phyloP scores from a whole-genome alignment of 805 yeast species.

The Lachancea sp. region DNA sequence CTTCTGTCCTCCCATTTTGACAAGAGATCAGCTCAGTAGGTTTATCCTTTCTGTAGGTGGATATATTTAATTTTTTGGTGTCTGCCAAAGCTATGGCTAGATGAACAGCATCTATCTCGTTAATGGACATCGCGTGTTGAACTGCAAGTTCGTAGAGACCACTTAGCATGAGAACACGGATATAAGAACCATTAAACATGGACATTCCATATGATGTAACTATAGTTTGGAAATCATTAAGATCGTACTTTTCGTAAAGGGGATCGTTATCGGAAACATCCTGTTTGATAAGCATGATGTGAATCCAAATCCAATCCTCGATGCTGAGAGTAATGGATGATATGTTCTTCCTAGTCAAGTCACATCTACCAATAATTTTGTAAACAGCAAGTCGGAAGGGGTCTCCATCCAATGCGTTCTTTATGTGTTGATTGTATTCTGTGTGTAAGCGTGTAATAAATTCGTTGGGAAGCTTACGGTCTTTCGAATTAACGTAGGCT shows the following conservation, averaged over 20 bases:
- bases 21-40: constrained; percentile 35
- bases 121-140: constrained; percentile 44
- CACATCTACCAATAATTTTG: constrained; percentile 89
- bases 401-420: constrained; percentile 61
- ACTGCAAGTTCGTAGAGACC: constrained; percentile 83
- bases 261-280: constrained; percentile 42
- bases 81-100: constrained; percentile 75
- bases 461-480: constrained; percentile 55
- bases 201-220: constrained; percentile 66
- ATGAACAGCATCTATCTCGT: constrained; percentile 85
- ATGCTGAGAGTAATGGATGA: constrained; percentile 70
- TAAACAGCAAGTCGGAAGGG: constrained; percentile 88
- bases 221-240: constrained; percentile 66
- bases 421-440: constrained; percentile 81
- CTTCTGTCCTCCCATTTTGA: constrained; percentile 33
- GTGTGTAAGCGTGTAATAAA: constrained; percentile 61
- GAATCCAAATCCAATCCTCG: constrained; percentile 98
- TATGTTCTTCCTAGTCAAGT: constrained; percentile 56
- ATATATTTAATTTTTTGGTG: constrained; percentile 58
- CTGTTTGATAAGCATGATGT: constrained; percentile 68
- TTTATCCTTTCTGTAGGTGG: constrained; percentile 27
- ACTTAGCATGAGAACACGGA: constrained; percentile 63
- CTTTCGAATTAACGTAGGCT: constrained; percentile 54
- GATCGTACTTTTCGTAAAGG: constrained; percentile 62
- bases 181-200: constrained; percentile 65